phyloP scores from a whole-genome alignment of 805 yeast genomes.

The Candida methanosorbosa region DNA sequence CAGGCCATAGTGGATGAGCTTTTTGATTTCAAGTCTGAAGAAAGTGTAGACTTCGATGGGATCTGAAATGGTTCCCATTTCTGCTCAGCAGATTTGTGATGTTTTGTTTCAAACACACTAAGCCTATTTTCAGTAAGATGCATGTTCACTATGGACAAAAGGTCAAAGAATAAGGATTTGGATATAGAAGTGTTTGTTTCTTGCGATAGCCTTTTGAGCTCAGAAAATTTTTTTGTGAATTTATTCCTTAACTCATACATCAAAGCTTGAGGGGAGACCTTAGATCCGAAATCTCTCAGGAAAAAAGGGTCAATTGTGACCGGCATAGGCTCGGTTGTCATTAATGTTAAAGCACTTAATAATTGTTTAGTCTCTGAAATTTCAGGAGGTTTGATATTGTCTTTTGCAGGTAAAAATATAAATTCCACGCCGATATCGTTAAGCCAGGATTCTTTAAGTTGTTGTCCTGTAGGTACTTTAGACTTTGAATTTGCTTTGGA shows the following conservation, averaged over 20 bases:
- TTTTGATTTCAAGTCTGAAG: background rate
- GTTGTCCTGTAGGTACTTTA: no score
- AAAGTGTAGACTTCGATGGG: background rate
- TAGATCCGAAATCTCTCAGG: slow-evolving; percentile 8
- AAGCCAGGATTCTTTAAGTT: background rate
- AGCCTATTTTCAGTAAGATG: slow-evolving; percentile 1
- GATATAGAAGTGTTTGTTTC: slow-evolving; percentile 4
- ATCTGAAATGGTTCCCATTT: slow-evolving; percentile 2
- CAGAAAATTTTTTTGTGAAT: slow-evolving; percentile 4
- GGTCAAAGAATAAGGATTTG: slow-evolving; percentile 12
- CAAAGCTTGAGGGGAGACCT: background rate
- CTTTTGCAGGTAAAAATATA: slow-evolving; percentile 2
- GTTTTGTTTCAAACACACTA: slow-evolving; percentile 6
- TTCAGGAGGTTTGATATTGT: slow-evolving; percentile 5
- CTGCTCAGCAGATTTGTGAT: background rate
- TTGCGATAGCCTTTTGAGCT: slow-evolving; percentile 1
- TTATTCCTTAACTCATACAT: background rate
- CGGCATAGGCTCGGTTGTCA: slow-evolving; percentile 23
- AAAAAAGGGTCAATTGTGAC: slow-evolving; percentile 27
- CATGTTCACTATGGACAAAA: slow-evolving; percentile 18
- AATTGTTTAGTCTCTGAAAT: slow-evolving; percentile 1
- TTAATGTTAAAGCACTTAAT: slow-evolving; percentile 5
- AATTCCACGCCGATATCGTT: slow-evolving; percentile 3
- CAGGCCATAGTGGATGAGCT: no score
- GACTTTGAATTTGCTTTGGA: background rate